Evolutionary conservation across 148 eudicot genomes (phyloP), one percentile per base, ranked within the genome.

Genomic region (Rhododendron griersonianum): DNA sequence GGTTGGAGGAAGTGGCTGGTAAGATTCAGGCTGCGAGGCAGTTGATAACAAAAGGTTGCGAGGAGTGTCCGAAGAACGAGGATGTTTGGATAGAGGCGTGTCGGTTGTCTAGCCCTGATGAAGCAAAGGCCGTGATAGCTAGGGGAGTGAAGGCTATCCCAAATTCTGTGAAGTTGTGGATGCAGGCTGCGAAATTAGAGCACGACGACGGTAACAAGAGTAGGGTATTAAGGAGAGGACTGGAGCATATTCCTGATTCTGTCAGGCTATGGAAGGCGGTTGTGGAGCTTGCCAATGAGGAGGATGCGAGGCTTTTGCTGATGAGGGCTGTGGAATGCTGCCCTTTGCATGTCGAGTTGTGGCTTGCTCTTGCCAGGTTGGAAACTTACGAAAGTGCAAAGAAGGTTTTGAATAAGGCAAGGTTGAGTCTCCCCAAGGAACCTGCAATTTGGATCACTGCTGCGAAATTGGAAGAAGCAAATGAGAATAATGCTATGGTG

Each of bases 11-110:
- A 90, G 95, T 93, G 84, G 99, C 99, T 1, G 99, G 98, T 5
- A 97, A 97, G 94, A 87, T 93, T 83, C 92, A 87, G 91, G 90
- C 87, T 19, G 95, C 99, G 4, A 94, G 97, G 84, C 90, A 93
- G 84, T 88, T 95, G 87, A 95, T 96, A 30, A 89, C 86, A 84
- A 93, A 89, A 85, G 98, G 99, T 2, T 97, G 99, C 75, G 98
- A 95, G 89, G 98, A 97, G 90, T 97, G 99, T 86, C 98, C 99
- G 1, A 91, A 91, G 86, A 97, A 86, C 85, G 99, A 95, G 91
- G 99, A 97, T 92, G 95, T 95, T 0, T 97, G 99, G 99, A 63
- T 97, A 65, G 99, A 97, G 91, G 98, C 98, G 0, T 94, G 95
- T 75, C 92, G 98, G 35, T 91, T 97, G 80, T 90, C 98, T 0